A percentile compares a stretch with the other conserved stretches of the same genome.
These are phyloP conservation scores for Sporothrix variecibatus DNA, from an alignment of 2,329 filamentous ascomycete species.

Conservation along the genomic window DNA sequence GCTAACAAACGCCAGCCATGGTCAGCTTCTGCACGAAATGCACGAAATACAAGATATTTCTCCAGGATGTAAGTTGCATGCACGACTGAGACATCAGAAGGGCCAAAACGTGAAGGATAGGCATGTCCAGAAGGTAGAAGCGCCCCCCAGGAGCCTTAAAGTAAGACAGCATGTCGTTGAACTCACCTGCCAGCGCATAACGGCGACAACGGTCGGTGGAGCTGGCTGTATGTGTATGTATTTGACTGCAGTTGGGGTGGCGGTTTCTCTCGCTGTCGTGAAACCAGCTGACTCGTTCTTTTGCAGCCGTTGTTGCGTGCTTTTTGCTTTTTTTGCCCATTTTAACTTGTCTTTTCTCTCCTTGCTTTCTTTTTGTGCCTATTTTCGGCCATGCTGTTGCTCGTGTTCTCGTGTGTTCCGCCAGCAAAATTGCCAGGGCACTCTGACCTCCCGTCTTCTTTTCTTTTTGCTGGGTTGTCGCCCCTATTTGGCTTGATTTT, in stretches of 20 bases:
- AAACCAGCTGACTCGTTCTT: not conserved
- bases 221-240: not conserved
- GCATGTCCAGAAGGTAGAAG: not conserved
- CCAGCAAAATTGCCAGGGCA: not conserved
- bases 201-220: not conserved
- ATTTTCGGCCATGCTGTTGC: not conserved
- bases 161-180: constrained; percentile 17
- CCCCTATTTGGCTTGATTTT: not conserved
- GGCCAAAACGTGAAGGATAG: not conserved
- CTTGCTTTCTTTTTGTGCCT: not conserved
- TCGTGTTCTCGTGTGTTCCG: not conserved
- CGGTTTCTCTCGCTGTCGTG: constrained; percentile 11
- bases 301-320: not conserved
- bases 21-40: not conserved
- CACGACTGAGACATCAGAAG: not conserved
- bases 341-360: not conserved
- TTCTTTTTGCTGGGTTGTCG: not conserved
- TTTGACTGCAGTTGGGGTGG: not conserved
- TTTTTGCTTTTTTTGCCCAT: not conserved
- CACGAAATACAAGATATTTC: not conserved
- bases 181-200: constrained; percentile 10
- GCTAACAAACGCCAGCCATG: not conserved
- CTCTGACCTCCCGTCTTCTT: not conserved
- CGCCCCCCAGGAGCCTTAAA: not conserved
- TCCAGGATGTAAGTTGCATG: not conserved